These are phyloP conservation scores for Nannochloris sp. DNA, from an alignment of 139 green algal species.

Conservation along the genomic window DNA sequence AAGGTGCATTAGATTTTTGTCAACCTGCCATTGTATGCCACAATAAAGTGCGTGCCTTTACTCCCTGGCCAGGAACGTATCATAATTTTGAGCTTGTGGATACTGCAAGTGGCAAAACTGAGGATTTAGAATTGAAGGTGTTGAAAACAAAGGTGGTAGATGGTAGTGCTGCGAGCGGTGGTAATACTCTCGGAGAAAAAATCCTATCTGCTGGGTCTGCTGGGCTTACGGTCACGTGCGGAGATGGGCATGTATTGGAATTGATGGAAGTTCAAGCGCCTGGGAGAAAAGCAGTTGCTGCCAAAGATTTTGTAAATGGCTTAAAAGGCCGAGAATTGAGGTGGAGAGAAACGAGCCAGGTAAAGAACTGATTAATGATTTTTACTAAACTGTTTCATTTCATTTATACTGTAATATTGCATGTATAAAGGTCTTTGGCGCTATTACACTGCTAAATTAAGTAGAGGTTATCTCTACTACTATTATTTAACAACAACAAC, in stretches of 20 bases:
- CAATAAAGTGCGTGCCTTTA: constrained; percentile 79
- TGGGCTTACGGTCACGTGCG: constrained; percentile 33
- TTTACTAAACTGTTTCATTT: too few species aligned
- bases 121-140: constrained; percentile 33
- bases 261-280: constrained; percentile 66
- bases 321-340: constrained; percentile 46
- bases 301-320: constrained; percentile 66
- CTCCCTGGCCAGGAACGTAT: constrained; percentile 67
- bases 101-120: neutral
- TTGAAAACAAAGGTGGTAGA: constrained; percentile 18
- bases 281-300: constrained; percentile 64
- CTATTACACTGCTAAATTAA: too few species aligned
- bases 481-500: too few species aligned
- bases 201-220: constrained; percentile 7
- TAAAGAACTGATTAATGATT: too few species aligned
- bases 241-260: constrained; percentile 38
- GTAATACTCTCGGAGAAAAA: too few species aligned
- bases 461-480: too few species aligned
- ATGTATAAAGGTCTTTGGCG: too few species aligned
- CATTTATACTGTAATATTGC: too few species aligned
- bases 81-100: constrained; percentile 36
- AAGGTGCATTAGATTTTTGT: constrained; percentile 63
- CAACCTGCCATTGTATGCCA: constrained; percentile 53
- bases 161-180: neutral
- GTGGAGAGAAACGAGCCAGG: too few species aligned